Evolutionary conservation across 441 rosid genomes (phyloP).

Genomic region (Macaranga tanarius): DNA sequence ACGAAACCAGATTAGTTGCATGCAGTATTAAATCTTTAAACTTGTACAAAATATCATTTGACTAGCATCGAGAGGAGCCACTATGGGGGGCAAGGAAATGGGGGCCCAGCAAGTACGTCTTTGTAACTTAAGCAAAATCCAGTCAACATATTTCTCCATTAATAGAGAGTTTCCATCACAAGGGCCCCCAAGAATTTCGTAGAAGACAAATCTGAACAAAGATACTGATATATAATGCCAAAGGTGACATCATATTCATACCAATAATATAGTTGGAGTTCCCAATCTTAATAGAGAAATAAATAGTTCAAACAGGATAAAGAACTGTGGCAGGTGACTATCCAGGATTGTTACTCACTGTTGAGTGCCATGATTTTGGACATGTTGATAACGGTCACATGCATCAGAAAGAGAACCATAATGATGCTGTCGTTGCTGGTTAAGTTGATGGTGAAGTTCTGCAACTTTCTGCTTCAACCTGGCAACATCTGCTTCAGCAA

Average conservation of each 20-base stretch:
- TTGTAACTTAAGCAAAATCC: background rate
- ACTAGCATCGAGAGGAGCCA: background rate
- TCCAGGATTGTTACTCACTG: constrained; percentile 53
- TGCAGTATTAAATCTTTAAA: background rate
- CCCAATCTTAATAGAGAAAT: background rate
- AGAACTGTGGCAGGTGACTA: constrained; percentile 8
- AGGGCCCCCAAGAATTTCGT: background rate
- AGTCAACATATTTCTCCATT: background rate
- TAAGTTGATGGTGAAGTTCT: constrained; percentile 96
- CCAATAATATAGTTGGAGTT: background rate
- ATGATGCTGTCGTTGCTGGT: constrained; percentile 89
- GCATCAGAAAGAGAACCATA: constrained; percentile 76
- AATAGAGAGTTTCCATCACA: background rate
- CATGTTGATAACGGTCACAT: constrained; percentile 73
- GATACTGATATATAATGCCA: background rate
- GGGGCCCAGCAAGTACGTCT: background rate
- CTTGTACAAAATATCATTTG: background rate
- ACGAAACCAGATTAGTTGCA: background rate
- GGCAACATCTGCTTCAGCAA: constrained; percentile 98
- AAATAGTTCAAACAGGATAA: background rate
- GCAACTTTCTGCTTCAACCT: constrained; percentile 97
- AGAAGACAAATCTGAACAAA: background rate
- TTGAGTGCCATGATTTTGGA: constrained; percentile 70
- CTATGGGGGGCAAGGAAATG: background rate
- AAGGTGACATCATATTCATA: background rate